Conservation (phyloP, 768 basidiomycete genomes). For the Termitomyces sp. region DNA sequence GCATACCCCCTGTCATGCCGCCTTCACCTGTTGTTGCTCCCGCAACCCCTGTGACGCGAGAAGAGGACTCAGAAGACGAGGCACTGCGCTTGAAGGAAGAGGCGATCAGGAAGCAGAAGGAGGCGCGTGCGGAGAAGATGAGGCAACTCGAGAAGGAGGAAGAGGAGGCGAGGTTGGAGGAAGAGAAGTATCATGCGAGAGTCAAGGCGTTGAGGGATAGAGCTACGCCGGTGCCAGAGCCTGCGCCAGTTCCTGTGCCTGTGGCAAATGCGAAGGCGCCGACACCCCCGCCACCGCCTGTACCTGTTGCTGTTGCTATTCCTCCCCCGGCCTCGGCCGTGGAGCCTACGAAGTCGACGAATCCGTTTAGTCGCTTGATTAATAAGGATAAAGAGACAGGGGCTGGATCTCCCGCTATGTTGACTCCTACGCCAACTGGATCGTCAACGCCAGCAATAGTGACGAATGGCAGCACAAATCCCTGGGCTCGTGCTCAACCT, state of each 20-base stretch:
- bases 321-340: conserved; percentile 3
- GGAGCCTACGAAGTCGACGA: conserved; percentile 47
- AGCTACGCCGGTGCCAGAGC: conserved; percentile 18
- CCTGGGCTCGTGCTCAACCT: conserved; percentile 38
- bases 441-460: conserved; percentile 8
- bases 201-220: conserved; percentile 32
- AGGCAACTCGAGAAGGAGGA: conserved; percentile 55
- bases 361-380: conserved; percentile 70
- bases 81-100: conserved; percentile 64
- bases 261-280: conserved; percentile 6
- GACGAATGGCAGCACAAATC: conserved; percentile 54
- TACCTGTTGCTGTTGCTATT: conserved; percentile 1
- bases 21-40: background rate
- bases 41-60: conserved; percentile 24
- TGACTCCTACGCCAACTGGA: background rate
- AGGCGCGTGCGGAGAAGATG: conserved; percentile 64
- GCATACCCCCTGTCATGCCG: too few relatives aligned
- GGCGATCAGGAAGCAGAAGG: conserved; percentile 62
- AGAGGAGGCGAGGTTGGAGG: conserved; percentile 39
- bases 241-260: conserved; percentile 14
- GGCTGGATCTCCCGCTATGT: background rate
- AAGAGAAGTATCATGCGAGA: conserved; percentile 32
- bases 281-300: conserved; percentile 19
- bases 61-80: conserved; percentile 76
- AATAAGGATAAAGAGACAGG: conserved; percentile 38